Conservation (phyloP, 768 basidiomycete species). For the Panaeolus cyanescens region DNA sequence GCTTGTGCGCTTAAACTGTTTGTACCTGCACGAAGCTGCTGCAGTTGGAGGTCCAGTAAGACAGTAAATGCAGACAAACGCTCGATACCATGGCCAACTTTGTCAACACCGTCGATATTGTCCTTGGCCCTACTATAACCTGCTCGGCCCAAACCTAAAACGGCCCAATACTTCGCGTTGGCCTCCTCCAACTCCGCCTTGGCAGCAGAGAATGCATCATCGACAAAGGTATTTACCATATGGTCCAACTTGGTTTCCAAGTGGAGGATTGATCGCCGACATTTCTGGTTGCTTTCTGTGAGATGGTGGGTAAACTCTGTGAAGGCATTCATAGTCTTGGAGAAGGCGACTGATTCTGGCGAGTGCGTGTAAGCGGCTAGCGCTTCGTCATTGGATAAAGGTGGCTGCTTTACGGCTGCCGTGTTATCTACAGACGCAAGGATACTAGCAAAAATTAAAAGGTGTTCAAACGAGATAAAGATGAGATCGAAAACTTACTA, state of each 20-base stretch:
- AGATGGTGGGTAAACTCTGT: not conserved
- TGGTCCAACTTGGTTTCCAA: not conserved
- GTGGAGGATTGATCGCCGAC: not conserved
- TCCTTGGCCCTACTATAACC: not conserved
- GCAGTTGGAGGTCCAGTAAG: not conserved
- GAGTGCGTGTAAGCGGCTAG: not conserved
- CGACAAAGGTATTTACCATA: not conserved
- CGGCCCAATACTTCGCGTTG: not conserved
- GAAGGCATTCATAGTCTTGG: not conserved
- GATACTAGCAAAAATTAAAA: not conserved
- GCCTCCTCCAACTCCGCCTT: not conserved
- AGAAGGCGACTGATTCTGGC: not conserved
- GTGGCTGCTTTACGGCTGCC: not conserved
- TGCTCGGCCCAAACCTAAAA: not conserved
- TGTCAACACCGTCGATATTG: not conserved
- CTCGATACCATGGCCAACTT: not conserved
- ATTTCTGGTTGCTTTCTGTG: not conserved
- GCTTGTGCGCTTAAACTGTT: not conserved
- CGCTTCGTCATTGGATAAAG: not conserved
- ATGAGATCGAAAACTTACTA: not conserved
- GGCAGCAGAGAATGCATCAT: not conserved
- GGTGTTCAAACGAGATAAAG: not conserved
- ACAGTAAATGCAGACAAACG: not conserved
- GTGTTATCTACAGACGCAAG: not conserved
- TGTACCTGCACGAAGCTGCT: not conserved